phyloP scores from a whole-genome alignment of 179 eudicot species.

The Beta lomatogona region DNA sequence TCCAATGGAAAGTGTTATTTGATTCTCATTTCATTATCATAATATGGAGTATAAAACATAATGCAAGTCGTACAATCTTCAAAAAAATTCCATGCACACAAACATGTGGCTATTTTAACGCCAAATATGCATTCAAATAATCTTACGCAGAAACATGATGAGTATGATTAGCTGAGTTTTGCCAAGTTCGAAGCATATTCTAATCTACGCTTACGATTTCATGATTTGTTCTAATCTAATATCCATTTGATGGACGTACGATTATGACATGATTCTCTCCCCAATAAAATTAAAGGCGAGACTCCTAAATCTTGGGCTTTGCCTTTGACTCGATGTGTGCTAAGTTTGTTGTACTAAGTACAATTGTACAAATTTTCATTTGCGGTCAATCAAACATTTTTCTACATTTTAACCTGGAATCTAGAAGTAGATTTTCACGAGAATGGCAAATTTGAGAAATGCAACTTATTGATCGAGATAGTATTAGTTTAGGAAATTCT shows the following conservation, averaged over 20 bases:
- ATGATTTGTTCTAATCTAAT: not conserved
- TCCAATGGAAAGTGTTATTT: not conserved
- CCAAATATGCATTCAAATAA: conserved; percentile 9
- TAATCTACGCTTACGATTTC: not conserved
- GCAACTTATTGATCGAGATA: no score
- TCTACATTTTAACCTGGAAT: no score
- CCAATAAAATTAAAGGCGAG: not conserved
- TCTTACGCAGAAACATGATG: not conserved
- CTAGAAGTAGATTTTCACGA: no score
- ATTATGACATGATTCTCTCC: not conserved
- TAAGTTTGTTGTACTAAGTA: no score
- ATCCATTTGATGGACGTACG: not conserved
- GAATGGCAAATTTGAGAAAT: no score
- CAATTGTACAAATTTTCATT: no score
- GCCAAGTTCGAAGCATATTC: conserved; percentile 25
- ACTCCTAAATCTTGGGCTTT: not conserved
- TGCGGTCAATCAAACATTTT: no score
- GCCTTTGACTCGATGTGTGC: not conserved
- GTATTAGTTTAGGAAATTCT: no score
- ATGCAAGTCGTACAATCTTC: not conserved
- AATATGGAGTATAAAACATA: no score
- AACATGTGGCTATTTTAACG: not conserved
- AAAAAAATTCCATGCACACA: not conserved
- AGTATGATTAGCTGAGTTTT: conserved; percentile 24
- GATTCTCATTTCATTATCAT: not conserved